Evolutionary conservation across 495 filamentous ascomycete genomes (phyloP).

Genomic region (Aspergillus campestris): DNA sequence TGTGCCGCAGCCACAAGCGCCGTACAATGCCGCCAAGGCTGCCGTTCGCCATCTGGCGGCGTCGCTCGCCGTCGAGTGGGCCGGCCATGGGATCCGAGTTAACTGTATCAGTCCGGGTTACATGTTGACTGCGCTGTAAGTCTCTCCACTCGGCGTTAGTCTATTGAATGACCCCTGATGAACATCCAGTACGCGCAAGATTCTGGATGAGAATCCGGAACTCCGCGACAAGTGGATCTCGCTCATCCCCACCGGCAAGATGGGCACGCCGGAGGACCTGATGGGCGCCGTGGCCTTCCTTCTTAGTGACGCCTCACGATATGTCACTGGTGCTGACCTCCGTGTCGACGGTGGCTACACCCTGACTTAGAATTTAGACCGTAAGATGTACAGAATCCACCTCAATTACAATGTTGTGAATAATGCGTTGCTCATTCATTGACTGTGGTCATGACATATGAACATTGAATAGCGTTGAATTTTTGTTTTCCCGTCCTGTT

Average conservation of each 20-base stretch:
- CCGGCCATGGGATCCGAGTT: constrained; percentile 71
- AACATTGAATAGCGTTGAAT: too few species aligned
- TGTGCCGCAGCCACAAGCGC: constrained; percentile 86
- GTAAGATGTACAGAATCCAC: neutral
- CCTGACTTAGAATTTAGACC: constrained; percentile 57
- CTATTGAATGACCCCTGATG: neutral
- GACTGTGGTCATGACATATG: too few species aligned
- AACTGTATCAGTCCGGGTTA: constrained; percentile 91
- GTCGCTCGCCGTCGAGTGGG: constrained; percentile 85
- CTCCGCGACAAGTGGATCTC: constrained; percentile 82
- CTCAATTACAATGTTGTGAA: neutral
- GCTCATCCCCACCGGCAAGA: constrained; percentile 81
- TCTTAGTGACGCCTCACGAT: constrained; percentile 73
- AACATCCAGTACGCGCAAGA: constrained; percentile 70
- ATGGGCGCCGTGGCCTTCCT: constrained; percentile 92
- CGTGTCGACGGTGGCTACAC: constrained; percentile 91
- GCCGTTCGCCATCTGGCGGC: constrained; percentile 76
- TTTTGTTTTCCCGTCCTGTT: too few species aligned
- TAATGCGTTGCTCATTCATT: too few species aligned
- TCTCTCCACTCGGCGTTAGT: neutral
- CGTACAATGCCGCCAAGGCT: constrained; percentile 86
- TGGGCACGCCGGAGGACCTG: constrained; percentile 85
- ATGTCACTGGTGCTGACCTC: constrained; percentile 86
- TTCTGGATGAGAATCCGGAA: constrained; percentile 85
- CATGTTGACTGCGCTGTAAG: constrained; percentile 81